Conservation (phyloP, 139 green algal species). For the Chlorella vulgaris region DNA sequence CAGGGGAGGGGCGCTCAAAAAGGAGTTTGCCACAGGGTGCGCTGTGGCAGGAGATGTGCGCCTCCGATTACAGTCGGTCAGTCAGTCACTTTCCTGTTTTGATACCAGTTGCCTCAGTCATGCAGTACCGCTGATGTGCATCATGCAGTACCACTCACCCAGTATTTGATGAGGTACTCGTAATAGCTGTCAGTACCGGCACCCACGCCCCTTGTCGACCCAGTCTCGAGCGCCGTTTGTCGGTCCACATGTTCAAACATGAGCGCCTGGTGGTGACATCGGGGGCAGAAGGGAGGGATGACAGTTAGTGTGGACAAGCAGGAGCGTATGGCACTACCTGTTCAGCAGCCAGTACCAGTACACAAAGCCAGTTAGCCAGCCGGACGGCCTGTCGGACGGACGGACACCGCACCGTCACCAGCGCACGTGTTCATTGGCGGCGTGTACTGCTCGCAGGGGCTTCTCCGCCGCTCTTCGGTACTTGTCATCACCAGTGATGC, state of each 20-base stretch:
- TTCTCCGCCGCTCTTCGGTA: conserved; percentile 50
- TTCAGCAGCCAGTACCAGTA: no score
- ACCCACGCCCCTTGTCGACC: conserved; percentile 30
- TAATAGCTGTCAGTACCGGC: conserved; percentile 49
- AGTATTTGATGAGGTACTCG: conserved; percentile 43
- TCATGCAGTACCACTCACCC: no score
- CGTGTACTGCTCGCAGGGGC: conserved; percentile 27
- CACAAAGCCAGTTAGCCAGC: no score
- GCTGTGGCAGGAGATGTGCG: no score
- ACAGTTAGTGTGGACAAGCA: not conserved
- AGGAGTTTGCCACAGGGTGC: no score
- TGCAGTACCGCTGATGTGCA: no score
- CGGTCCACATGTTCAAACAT: not conserved
- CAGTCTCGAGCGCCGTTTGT: not conserved
- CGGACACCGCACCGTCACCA: no score
- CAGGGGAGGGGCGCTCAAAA: no score
- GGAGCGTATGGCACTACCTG: not conserved
- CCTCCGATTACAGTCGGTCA: no score
- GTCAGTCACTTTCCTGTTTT: no score
- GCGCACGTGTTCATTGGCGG: conserved; percentile 17
- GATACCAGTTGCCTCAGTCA: no score
- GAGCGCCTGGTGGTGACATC: conserved; percentile 7
- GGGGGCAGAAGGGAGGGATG: not conserved
- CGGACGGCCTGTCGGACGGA: no score
- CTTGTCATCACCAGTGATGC: conserved; percentile 54